Percentiles rank a stretch among this genome's conserved stretches.
Conservation (phyloP, 2,329 filamentous ascomycete species). For the Colletotrichum sp. region DNA sequence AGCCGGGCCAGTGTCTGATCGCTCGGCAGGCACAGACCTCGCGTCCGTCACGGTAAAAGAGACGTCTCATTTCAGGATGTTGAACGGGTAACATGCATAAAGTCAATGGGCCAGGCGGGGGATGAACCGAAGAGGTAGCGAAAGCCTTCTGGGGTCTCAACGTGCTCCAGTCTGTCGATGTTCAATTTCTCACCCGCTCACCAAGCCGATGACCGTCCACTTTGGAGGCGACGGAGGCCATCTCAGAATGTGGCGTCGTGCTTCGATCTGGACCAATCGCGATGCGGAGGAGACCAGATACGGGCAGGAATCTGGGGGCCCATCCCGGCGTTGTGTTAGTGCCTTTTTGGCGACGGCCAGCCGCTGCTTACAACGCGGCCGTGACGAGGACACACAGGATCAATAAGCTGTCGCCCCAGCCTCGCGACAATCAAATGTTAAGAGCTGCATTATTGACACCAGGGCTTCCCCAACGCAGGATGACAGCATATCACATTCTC, state of each 20-base stretch:
- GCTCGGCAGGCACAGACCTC: slow-evolving; percentile 13
- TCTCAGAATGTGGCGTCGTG: neutral
- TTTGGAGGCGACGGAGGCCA: neutral
- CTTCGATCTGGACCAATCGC: neutral
- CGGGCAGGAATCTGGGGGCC: neutral
- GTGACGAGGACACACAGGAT: neutral
- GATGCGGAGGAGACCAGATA: neutral
- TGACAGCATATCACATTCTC: neutral
- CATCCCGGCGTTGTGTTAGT: neutral
- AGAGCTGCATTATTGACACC: neutral
- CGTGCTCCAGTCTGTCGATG: neutral
- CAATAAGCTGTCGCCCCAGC: neutral
- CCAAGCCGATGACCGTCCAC: neutral
- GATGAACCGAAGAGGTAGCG: neutral
- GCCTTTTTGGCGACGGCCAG: neutral
- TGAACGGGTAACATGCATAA: neutral
- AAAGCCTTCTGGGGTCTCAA: neutral
- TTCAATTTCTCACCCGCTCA: neutral
- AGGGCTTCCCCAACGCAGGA: neutral
- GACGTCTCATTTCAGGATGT: neutral
- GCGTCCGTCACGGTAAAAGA: slow-evolving; percentile 1
- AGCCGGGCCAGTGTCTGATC: slow-evolving; percentile 9
- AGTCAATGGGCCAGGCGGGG: neutral
- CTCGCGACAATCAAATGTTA: neutral
- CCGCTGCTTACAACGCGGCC: neutral